A percentile compares a stretch with the other conserved stretches of the same genome.
Evolutionary conservation across 108 stramenopile genomes (phyloP).

Genomic region (Craspedostauros australis): DNA sequence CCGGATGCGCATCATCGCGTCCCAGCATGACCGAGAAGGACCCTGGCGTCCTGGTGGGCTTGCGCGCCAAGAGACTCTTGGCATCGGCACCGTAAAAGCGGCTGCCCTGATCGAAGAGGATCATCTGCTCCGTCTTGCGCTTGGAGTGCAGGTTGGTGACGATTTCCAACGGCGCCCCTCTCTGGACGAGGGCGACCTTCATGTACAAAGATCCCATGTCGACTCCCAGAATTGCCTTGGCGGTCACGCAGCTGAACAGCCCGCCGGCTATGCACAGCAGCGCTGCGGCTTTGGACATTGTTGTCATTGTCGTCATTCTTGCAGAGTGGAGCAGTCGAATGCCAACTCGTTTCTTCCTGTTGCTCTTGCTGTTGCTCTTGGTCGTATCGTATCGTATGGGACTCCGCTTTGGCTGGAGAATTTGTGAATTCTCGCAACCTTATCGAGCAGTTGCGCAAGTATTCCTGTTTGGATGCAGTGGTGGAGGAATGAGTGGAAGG

Average conservation of each 20-base stretch:
- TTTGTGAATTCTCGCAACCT: too few species aligned
- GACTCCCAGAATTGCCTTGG: conserved; percentile 94
- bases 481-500: too few species aligned
- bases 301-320: conserved; percentile 16
- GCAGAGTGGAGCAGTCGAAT: too few species aligned
- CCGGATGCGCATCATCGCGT: conserved; percentile 68
- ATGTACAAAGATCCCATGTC: conserved; percentile 97
- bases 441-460: too few species aligned
- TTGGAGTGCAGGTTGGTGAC: conserved; percentile 98
- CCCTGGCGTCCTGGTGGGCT: conserved; percentile 82
- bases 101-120: conserved; percentile 92
- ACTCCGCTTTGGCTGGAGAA: too few species aligned
- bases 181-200: conserved; percentile 97
- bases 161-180: conserved; percentile 96
- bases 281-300: conserved; percentile 2
- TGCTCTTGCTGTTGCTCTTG: too few species aligned
- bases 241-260: conserved; percentile 32
- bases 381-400: too few species aligned
- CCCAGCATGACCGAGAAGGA: conserved; percentile 84
- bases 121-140: conserved; percentile 97
- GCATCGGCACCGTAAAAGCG: conserved; percentile 96
- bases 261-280: conserved; percentile 15
- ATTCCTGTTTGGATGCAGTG: too few species aligned
- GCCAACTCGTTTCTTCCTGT: too few species aligned
- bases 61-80: conserved; percentile 77